Base-by-base conservation (phyloP, 169 alveolate genomes). In the Blepharisma undulans region DNA sequence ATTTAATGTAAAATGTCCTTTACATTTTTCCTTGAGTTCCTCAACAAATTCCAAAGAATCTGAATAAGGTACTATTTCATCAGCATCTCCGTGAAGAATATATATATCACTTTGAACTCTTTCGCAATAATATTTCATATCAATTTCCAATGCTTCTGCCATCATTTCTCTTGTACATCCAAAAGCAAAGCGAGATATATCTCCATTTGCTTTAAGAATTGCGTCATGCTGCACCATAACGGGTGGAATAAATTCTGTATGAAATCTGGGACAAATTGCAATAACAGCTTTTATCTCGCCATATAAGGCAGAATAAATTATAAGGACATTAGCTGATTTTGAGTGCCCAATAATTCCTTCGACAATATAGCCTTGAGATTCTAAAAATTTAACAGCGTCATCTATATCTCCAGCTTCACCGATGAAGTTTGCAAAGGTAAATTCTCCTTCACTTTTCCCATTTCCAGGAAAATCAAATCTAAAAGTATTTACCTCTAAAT, bases 281-380 rank as follows among this genome's bases (percentile, higher is more conserved):
- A 82, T 5, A n/a, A 33, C 8, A 4, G 3, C 8, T 22, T 7
- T n/a, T 2, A 82, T 72, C 25, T 48, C 76, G 2, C 59, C 32
- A 48, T 36, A 82, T 6, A 82, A 4, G 27, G 89, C 72, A 4
- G 89, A 82, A 59, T 82, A 48, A 21, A 82, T 82, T 4, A 82
- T 34, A 5, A 14, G 76, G 4, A 4, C 76, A 48, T 10, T 29
- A 5, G 77, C 89, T 4, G 77, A 66, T 82, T 82, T 82, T n/a
- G 89, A 82, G 34, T 82, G 89, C 29, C 89, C 89, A 82, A 82
- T 82, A 19, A 82, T n/a, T 19, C 89, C 25, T 19, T 22, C 33
- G 8, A 82, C 89, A 4, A 30, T n/a, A 59, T 30, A 82, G 25
- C 76, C 76, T 19, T 5, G 72, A 19, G 72, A 19, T 10, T 36